Base-by-base conservation (phyloP, 345 rosid species). In the Boechera divaricarpa region DNA sequence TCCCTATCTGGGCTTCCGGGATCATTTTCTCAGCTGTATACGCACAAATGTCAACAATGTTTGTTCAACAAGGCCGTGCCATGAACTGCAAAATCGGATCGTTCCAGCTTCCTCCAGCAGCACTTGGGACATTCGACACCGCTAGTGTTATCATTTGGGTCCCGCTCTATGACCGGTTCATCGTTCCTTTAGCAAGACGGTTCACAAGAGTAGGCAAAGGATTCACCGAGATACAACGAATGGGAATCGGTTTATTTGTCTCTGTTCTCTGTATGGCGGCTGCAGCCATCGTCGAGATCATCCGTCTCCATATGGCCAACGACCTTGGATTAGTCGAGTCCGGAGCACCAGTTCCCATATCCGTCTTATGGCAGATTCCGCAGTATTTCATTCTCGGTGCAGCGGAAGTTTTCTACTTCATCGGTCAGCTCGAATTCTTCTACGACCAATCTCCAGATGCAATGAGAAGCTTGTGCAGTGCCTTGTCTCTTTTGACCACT, bases 401-500 rank as follows among this genome's bases (percentile, higher is more conserved):
- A n/a, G 89, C 96, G 1, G 99, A 91, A 81, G 96, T 95, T 5
- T 95, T 83, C 53, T 89, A 87, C 4, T 87, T 85, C 78, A 85
- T 95, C 3, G 98, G 98, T 0, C 97, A 89, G 82, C 86, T 92
- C 0, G 94, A 95, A 83, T 95, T 95, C 78, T 94, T 94, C 82
- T 94, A 94, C 16, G 94, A 94, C 45, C 97, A 94, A 47, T 94
- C 98, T 54, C 98, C 99, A 0, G 98, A 95, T 79, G 89, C 99
- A 1, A 92, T 95, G 99, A 71, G 98, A 26, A 95, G 98, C 48
- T 78, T 95, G 79, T 92, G 97, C 78, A 87, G 91, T 35, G 97
- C 98, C 0, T 73, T 91, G 4, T 77, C 96, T 4, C 97, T 95
- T 29, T 67, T 95, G 52, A 91, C 98, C 0, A 88, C 80, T 5